Evolutionary conservation across 192 early-diverging fungal genomes (phyloP), one percentile per base, ranked within the genome.

Genomic region (Coemansia sp.): DNA sequence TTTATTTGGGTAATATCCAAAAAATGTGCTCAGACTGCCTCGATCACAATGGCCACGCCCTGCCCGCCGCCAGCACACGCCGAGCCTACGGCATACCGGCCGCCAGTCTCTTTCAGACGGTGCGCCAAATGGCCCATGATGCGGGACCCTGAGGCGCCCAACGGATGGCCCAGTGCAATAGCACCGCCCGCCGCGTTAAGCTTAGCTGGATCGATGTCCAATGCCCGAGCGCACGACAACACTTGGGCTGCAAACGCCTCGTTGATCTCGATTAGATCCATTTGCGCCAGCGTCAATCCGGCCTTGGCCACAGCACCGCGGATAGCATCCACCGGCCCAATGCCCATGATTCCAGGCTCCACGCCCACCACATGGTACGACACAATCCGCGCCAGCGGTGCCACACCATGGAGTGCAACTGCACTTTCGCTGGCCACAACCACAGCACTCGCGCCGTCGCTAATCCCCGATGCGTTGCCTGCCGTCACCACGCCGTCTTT

Each of bases 161-260:
- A 86, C 56, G 95, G 97, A 75, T 98, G 97, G 65, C 94, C 92
- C 7, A 96, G 65, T 25, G 95, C 92, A 83, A 96, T 95, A 45
- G 94, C 92, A 66, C 96, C 96, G 57, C 96, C 96, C 52, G 93
- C 90, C 41, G 85, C 65, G 78, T 98, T 98, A 49, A 90, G 84
- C 68, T 87, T 93, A 32, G 61, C 76, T 19, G 85, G 86, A 61
- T 94, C 88, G 24, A 96, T 73, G 9, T 91, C 91, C 21, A 98
- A 83, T 60, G 92, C 94, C 84, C 91, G 92, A 65, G 89, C 89
- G 21, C 93, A 92, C 15, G 95, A 88, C 52, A 97, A 74, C 70
- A 90, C 91, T 74, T 97, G 95, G 15, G 89, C 88, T 47, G 93
- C 93, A 81, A 98, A 98, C n/a, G 97, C 97, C 83, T 98, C 97